Evolutionary conservation across 768 basidiomycete species (phyloP), one percentile per base, ranked within the genome.

Genomic region (Boletus sp.): DNA sequence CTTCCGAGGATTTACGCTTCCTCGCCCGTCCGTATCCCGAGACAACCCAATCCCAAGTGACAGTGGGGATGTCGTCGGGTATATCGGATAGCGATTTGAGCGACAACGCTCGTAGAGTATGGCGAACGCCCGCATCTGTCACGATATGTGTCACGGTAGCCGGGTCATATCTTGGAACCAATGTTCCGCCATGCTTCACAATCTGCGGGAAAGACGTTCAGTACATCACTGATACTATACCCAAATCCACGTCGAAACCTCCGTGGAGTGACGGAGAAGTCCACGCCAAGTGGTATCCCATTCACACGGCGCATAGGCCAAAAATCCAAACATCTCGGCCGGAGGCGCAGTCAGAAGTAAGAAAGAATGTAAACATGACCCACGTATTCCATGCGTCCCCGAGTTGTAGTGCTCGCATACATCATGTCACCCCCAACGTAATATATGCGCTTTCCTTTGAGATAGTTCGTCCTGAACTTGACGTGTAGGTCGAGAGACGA

Each of bases 121-220:
- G 51, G 27, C 58, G 63, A 54, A 62, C 44, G 19, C 55, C 57
- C 2, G 63, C 60, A 47, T 82, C 83, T 7, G 83, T 82, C 32
- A 91, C 75, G 49, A 92, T 84, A 61, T 90, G 86, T 4, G 89
- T 89, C 29, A 86, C 80, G 8, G 66, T 56, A 5, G 62, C 56
- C 3, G 81, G 71, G 57, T 90, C 83, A 61, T 80, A 91, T 34
- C 61, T 72, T 3, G 86, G 77, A 37, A 81, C 69, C 25, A 91
- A 71, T 21, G 76, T 80, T 41, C 81, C 90, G 11, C 90, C 90
- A 57, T 81, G 71, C 55, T 74, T 75, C 40, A 83, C 73, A 38
- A 92, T 80, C 89, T 91, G 57, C 29, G 10, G 6, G 34, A 44
- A 30, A 9, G 11, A 35, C 1, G 10, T 11, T 63, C n/a, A 67